Base-by-base conservation (phyloP, 2,329 filamentous ascomycete species). In the Colletotrichum destructivum region DNA sequence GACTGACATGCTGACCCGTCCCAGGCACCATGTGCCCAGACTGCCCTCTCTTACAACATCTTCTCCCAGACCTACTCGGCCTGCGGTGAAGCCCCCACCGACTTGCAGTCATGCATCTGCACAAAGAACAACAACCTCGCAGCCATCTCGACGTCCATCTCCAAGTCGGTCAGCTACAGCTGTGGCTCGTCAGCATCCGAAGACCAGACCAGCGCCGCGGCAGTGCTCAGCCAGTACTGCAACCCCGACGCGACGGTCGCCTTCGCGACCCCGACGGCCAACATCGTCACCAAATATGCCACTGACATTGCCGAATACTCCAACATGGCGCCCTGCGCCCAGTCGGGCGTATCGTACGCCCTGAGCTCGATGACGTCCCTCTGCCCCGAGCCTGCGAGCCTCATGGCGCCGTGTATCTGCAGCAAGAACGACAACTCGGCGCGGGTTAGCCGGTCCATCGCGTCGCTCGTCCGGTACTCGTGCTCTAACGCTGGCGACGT, bases 31-130 rank as follows among this genome's bases (percentile, higher is more conserved):
- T 89, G 88, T 76, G 87, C 82, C 4, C 81, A 83, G 70, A 79
- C 77, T 2, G 87, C 85, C 12, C 69, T 89, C 49, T 83, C 81
- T 2, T 82, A 83, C 70, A 82, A 84, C 67, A 77, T 89, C 73
- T 79, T 82, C 69, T 70, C 75, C 46, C 81, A 85, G 73, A 88
- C 87, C 0, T 76, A 79, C 38, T 78, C 80, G 12, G 79, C 79
- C 56, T 89, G 87, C 73, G 83, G 83, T 16, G 79, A 83, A 35
- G 83, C 78, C 6, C 83, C 82, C 16, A 81, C 82, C 5, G 83
- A 81, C 5, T 78, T 89, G 11, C 86, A 88, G 73, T 84, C 82
- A 11, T 89, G 88, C 69, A 81, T 88, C n/a, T 89, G 87, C 79
- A 84, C 84, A 16, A 85, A 87, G 75, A 81, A 83, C 72, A 82